These are phyloP conservation scores for Hysterangium stoloniferum DNA, from an alignment of 768 basidiomycete species.

Conservation along the genomic window DNA sequence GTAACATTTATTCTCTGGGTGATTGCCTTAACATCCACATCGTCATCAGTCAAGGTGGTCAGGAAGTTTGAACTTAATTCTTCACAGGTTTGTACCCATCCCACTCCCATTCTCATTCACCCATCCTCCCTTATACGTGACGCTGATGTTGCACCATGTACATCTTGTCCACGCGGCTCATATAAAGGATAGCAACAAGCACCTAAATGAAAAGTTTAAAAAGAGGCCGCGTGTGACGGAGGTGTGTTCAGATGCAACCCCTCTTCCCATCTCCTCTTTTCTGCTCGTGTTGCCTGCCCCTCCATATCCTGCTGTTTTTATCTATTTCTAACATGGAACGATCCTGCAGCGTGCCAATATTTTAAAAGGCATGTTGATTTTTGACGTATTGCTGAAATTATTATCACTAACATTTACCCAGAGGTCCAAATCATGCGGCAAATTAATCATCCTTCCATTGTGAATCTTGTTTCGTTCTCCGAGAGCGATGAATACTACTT, in stretches of 20 bases:
- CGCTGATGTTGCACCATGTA: conserved; percentile 17
- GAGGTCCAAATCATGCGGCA: conserved; percentile 99
- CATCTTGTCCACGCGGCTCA: conserved; percentile 19
- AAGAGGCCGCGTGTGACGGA: conserved; percentile 97
- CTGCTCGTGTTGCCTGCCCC: conserved; percentile 15
- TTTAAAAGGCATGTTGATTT: conserved; percentile 63
- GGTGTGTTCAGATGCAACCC: conserved; percentile 46
- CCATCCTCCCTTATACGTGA: background rate
- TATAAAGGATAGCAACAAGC: conserved; percentile 81
- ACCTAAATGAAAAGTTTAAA: conserved; percentile 90
- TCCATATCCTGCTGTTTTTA: conserved; percentile 15
- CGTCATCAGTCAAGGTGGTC: conserved; percentile 74
- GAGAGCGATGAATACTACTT: conserved; percentile 94
- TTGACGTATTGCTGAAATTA: conserved; percentile 1
- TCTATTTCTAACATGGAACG: conserved; percentile 13
- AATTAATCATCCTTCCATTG: conserved; percentile 83
- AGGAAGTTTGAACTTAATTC: conserved; percentile 89
- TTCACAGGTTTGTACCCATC: conserved; percentile 65
- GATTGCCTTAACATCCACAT: conserved; percentile 17
- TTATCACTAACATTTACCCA: conserved; percentile 22
- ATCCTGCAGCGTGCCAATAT: conserved; percentile 84
- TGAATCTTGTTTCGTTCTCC: conserved; percentile 86
- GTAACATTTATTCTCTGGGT: conserved; percentile 12
- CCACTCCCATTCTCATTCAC: conserved; percentile 10
- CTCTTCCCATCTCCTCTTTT: conserved; percentile 17